Evolutionary conservation across 208 protist genomes (phyloP), one percentile per base, ranked within the genome.

Genomic region (Leishmania martiniquensis): DNA sequence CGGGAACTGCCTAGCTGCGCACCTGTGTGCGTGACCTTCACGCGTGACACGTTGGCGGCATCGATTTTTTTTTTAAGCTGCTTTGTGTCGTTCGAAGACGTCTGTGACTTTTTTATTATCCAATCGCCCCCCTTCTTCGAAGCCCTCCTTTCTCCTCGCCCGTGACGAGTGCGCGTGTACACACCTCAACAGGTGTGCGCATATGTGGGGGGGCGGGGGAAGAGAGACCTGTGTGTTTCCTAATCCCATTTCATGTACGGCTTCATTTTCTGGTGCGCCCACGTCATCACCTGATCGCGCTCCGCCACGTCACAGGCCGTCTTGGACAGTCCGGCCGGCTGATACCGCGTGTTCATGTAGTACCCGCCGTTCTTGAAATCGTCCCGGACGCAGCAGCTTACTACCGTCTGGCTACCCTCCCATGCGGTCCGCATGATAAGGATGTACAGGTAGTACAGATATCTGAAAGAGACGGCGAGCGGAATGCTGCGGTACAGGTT

Each of bases 241-340:
- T 86, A 85, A 2, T 93, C 87, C 89, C 89, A 94, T 42, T 87
- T 88, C 93, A 94, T 95, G 85, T 94, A 97, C 20, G 91, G 81
- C 72, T 90, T 83, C 90, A 97, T 93, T 76, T 92, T 95, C 47
- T 87, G 87, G 42, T 52, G 29, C 13, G 87, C 87, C 91, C 91
- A 95, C 68, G 66, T 79, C 81, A 95, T 89, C 75, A 95, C 86
- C 72, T 85, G 83, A 34, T 90, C 77, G 13, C 93, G 83, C 74
- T 94, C 90, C 25, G 69, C 15, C 51, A 89, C 84, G 67, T 63
- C 87, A 72, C 91, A 97, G 12, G 91, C 93, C 7, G 90, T 78
- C 72, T 87, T 82, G 72, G 91, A 93, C 42, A 95, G 89, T 9
- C 91, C 89, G 29, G 79, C 77, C 0, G 93, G 93, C 59, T 78